Evolutionary conservation across 225 moss, liverwort and hornwort genomes (phyloP).

Genomic region (Pseudoscleropodium purum): DNA sequence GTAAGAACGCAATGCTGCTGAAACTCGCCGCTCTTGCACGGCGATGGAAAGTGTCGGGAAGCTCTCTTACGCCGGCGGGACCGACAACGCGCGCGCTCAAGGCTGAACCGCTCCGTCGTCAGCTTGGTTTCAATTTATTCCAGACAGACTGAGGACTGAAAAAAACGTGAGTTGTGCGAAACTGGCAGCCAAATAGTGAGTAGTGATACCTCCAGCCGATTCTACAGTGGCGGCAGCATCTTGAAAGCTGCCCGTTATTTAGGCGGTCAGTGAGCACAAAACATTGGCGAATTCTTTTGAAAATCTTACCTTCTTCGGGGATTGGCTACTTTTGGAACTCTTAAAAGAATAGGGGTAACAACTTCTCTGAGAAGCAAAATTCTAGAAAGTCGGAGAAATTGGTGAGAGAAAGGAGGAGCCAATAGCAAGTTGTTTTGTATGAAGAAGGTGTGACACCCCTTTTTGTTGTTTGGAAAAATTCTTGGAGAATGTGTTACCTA

Average conservation of each 20-base stretch:
- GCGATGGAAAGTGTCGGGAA: background rate
- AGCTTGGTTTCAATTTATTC: background rate
- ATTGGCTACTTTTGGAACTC: background rate
- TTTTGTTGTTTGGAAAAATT: too few relatives aligned
- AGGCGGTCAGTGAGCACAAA: background rate
- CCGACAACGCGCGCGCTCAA: background rate
- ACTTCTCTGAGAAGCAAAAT: too few relatives aligned
- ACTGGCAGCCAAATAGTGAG: background rate
- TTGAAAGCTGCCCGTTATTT: background rate
- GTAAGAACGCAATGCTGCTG: background rate
- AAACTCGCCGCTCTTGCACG: background rate
- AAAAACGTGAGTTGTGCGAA: background rate
- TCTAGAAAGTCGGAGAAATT: too few relatives aligned
- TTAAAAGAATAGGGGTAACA: background rate
- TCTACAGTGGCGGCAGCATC: background rate
- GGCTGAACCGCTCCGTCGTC: background rate
- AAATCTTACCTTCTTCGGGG: background rate
- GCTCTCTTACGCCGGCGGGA: background rate
- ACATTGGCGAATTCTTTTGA: background rate
- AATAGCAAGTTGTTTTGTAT: too few relatives aligned
- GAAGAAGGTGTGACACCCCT: too few relatives aligned
- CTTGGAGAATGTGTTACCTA: too few relatives aligned
- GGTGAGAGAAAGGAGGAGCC: too few relatives aligned
- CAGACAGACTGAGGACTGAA: background rate
- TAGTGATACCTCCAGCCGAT: background rate